Evolutionary conservation across 345 rosid genomes (phyloP).

Genomic region (Gossypium raimondii): DNA sequence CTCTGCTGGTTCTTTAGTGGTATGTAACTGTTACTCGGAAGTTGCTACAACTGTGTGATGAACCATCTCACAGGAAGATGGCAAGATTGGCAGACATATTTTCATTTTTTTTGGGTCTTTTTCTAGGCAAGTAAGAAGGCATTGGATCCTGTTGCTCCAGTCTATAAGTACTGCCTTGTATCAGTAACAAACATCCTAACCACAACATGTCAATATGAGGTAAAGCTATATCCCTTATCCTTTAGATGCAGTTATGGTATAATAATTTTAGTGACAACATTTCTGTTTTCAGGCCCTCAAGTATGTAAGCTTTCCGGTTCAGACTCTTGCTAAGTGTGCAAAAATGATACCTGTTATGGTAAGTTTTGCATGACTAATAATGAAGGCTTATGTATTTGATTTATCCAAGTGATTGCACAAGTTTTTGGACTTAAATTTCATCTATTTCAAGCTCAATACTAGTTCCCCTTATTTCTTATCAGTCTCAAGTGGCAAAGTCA

Average conservation of each 20-base stretch:
- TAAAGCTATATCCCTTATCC: conserved; percentile 18
- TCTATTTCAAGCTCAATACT: not conserved
- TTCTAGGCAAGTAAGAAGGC: conserved; percentile 73
- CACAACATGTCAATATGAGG: conserved; percentile 98
- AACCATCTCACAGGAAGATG: not conserved
- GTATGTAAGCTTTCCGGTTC: conserved; percentile 94
- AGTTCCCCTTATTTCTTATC: not conserved
- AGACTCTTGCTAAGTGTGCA: conserved; percentile 92
- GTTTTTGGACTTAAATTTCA: conserved; percentile 4
- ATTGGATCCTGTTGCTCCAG: conserved; percentile 86
- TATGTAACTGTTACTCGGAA: conserved; percentile 18
- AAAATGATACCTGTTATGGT: conserved; percentile 99
- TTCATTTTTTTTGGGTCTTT: conserved; percentile 1
- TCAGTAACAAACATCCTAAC: conserved; percentile 79
- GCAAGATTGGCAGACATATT: not conserved
- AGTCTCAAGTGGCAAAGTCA: not conserved
- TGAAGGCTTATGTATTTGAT: not conserved
- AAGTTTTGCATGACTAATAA: conserved; percentile 23
- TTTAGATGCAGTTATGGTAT: conserved; percentile 5
- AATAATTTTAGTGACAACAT: conserved; percentile 13
- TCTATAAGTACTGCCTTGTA: conserved; percentile 74
- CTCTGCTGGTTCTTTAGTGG: conserved; percentile 75
- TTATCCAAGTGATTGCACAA: conserved; percentile 1
- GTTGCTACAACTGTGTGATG: conserved; percentile 5
- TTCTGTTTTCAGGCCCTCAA: conserved; percentile 69